Evolutionary conservation across 2,329 filamentous ascomycete genomes (phyloP).

Genomic region (Ophiostoma populinum): DNA sequence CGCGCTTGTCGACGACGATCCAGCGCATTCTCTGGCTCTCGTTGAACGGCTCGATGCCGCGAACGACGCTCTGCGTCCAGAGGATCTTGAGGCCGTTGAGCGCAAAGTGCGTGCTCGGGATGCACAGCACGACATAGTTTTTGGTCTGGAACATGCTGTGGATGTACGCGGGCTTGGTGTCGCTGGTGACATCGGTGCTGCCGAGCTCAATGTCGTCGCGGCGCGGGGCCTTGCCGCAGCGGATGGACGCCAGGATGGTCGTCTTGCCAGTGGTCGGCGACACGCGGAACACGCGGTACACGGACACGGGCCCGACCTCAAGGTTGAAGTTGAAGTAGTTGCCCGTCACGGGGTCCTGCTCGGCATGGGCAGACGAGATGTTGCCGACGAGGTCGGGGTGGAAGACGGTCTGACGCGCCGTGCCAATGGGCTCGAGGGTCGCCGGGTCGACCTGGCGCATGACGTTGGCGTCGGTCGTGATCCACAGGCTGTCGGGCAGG

Average conservation of each 20-base stretch:
- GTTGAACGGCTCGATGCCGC: conserved; percentile 49
- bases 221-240: conserved; percentile 21
- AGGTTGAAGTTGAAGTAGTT: conserved; percentile 74
- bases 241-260: conserved; percentile 42
- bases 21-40: conserved; percentile 39
- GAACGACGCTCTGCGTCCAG: conserved; percentile 49
- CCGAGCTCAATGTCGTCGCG: background rate
- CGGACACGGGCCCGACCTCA: conserved; percentile 34
- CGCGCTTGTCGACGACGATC: conserved; percentile 56
- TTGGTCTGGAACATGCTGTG: conserved; percentile 64
- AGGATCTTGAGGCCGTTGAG: conserved; percentile 41
- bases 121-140: conserved; percentile 54
- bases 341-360: conserved; percentile 52
- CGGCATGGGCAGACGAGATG: conserved; percentile 53
- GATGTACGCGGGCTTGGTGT: conserved; percentile 46
- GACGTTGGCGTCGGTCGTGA: conserved; percentile 36
- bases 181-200: background rate
- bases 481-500: conserved; percentile 31
- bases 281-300: conserved; percentile 54
- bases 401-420: conserved; percentile 40
- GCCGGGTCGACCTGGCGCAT: conserved; percentile 48
- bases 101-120: conserved; percentile 48
- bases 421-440: conserved; percentile 54
- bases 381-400: conserved; percentile 53
- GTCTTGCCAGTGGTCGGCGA: conserved; percentile 44